Conservation (phyloP, 2,329 filamentous ascomycete species). For the Aspergillus flavus region DNA sequence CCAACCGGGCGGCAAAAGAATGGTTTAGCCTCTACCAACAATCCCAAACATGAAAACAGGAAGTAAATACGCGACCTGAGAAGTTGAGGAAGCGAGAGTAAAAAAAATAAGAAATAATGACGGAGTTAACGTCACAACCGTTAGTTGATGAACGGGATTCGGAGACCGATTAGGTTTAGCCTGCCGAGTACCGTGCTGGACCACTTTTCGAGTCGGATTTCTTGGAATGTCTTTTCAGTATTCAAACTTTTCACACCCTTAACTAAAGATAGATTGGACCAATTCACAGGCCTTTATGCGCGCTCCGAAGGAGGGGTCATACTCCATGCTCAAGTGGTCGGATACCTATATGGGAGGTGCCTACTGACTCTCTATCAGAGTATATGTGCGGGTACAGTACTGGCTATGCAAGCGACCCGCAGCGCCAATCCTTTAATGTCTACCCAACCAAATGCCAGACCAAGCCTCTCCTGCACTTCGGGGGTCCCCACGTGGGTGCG, state of each 20-base stretch:
- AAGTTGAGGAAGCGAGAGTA: not conserved
- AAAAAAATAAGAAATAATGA: not conserved
- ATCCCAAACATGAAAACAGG: not conserved
- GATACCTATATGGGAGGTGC: not conserved
- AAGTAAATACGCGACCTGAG: not conserved
- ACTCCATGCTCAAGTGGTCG: not conserved
- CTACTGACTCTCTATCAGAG: not conserved
- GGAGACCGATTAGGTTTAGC: conserved; percentile 2
- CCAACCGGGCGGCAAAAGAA: conserved; percentile 11
- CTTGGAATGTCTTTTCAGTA: not conserved
- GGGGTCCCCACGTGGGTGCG: not conserved
- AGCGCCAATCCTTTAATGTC: not conserved
- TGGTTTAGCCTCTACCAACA: not conserved
- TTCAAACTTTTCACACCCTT: not conserved
- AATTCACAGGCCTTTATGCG: not conserved
- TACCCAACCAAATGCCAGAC: conserved; percentile 1
- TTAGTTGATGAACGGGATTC: not conserved
- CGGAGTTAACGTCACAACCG: not conserved
- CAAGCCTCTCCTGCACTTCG: not conserved
- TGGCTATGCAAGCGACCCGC: not conserved
- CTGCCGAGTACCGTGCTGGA: not conserved
- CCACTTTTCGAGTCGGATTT: not conserved
- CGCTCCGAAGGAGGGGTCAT: not conserved
- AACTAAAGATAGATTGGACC: not conserved
- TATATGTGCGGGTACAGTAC: not conserved